Base-by-base conservation (phyloP, 2,329 filamentous ascomycete species). In the Aspergillus persii region DNA sequence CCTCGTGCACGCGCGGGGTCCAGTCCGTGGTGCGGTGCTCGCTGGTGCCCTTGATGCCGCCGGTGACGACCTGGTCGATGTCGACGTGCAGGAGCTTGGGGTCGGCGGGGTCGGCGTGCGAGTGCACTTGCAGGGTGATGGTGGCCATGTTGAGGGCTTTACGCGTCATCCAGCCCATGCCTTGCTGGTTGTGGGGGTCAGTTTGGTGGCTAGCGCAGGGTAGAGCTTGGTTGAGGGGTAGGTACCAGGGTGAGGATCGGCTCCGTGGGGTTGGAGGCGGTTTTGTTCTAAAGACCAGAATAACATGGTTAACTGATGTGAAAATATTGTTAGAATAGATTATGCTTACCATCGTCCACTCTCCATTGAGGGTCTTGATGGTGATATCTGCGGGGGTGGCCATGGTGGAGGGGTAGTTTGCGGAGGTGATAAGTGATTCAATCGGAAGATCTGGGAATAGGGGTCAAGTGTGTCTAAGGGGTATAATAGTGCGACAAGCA, bases 51-150 rank as follows among this genome's bases (percentile, higher is more conserved):
- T 84, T 85, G 63, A 96, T 80, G 57, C 87, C 89, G 60, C 87
- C 91, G 8, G 89, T 90, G 41, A 85, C 81, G 50, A 84, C 80
- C 78, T 96, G 91, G 59, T 86, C 83, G 71, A 92, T 87, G 76
- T 90, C 84, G 75, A 95, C 83, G 78, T 89, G 86, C 59, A 81
- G 79, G 59, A 83, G 69, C 26, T 70, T 70, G 36, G 81, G 77
- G 58, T 73, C 64, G 3, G 64, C 61, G 12, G 78, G 68, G 59
- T 78, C 77, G 36, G 72, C 71, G 71, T 81, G 85, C 73, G 88
- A 79, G 67, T 82, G 85, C 56, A 90, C 74, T 61, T 83, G 73
- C 63, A 93, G 83, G 39, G 85, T 88, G 56, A 96, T 78, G 50
- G 86, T 89, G 33, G 91, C 89, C 33, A 87, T 74, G 66, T 81